A percentile compares a stretch with the other conserved stretches of the same genome.
These are phyloP conservation scores for Myxozyma udenii DNA, from an alignment of 805 yeast genomes.

Conservation along the genomic window DNA sequence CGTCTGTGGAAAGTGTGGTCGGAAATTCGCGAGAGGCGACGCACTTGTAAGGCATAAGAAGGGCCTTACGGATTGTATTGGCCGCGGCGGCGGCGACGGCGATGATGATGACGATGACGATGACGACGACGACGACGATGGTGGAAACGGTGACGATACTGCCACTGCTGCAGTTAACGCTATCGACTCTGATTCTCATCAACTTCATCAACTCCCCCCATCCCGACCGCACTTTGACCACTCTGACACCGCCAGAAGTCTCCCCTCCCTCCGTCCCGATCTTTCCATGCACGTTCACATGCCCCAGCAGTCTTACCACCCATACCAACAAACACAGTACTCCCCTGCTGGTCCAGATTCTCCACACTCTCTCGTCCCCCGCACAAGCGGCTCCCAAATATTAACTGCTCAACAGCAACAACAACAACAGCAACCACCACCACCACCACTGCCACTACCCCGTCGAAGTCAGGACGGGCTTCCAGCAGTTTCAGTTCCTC, in stretches of 20 bases:
- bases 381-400: no score
- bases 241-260: background rate
- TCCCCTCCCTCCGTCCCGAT: no score
- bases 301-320: background rate
- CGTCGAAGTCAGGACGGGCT: background rate
- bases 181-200: no score
- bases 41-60: constrained; percentile 69
- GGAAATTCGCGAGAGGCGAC: constrained; percentile 55
- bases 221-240: no score
- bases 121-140: constrained; percentile 10
- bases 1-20: constrained; percentile 31
- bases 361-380: no score
- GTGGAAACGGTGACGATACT: constrained; percentile 1
- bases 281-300: no score
- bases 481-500: background rate
- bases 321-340: background rate
- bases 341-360: background rate
- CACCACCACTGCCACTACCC: background rate
- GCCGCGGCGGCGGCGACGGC: constrained; percentile 25
- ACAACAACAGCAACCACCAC: background rate
- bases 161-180: background rate
- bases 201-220: no score
- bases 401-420: no score
- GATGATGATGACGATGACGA: constrained; percentile 21
- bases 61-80: constrained; percentile 40